Base-by-base conservation (phyloP, 805 yeast genomes). In the Sugiyamaella qingdaonensis region DNA sequence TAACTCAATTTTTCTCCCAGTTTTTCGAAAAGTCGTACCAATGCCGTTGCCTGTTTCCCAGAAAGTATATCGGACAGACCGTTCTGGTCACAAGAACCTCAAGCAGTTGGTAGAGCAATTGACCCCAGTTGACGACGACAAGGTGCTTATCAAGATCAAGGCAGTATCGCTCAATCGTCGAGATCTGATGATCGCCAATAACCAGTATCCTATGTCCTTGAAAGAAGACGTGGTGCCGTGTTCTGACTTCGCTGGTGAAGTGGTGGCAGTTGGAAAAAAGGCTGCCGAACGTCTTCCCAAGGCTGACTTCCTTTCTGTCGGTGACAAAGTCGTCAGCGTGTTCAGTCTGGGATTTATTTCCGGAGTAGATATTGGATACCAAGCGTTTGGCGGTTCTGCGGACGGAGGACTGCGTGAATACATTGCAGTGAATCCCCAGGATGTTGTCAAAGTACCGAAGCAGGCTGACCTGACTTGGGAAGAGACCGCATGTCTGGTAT, bases 341-440 rank as follows among this genome's bases (percentile, higher is more conserved):
- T 54, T 54, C 46, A 13, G 10, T n/a, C n/a, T 37, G 2, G 45
- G 37, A 14, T 10, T n/a, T 13, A 4, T n/a, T 11, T 29, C 21
- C 43, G 53, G 46, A 16, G 14, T 32, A 2, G 21, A 16, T n/a
- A 11, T 14, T 11, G 54, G 31, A 11, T 29, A 36, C 27, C 24
- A 41, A 18, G 32, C 43, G 4, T 42, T 54, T 31, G 56, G 56
- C 13, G 54, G 51, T 4, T 31, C 16, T 18, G 42, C 45, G 10
- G 56, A 51, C 39, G 56, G 56, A 14, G 54, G 51, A 4, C 31
- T 54, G 32, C 16, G 51, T 4, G 51, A 54, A 27, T 54, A 54
- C 41, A 45, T 50, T 9, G 39, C 34, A 5, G 27, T 52, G 16
- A 44, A 31, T 9, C 11, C 39, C 24, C n/a, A 18, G 14, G 39